Evolutionary conservation across 2,329 filamentous ascomycete species (phyloP).

Genomic region (Cladosporium phlei): DNA sequence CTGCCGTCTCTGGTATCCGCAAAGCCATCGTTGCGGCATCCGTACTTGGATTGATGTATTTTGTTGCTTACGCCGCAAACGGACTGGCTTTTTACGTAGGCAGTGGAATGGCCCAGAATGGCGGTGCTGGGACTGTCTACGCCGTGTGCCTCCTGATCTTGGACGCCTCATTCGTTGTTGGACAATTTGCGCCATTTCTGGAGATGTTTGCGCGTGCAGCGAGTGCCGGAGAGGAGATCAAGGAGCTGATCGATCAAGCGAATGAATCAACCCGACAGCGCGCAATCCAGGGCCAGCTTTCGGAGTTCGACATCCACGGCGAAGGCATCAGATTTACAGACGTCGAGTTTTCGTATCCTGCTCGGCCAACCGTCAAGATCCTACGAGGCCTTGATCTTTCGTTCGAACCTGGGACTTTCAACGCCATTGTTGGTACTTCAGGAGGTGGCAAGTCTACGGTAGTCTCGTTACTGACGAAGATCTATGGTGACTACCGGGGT

Average conservation of each 20-base stretch:
- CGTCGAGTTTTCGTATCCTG: slow-evolving; percentile 43
- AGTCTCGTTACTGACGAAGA: slow-evolving; percentile 38
- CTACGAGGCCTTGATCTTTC: slow-evolving; percentile 35
- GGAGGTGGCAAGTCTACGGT: slow-evolving; percentile 44
- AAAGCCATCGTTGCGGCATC: slow-evolving; percentile 39
- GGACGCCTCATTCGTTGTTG: slow-evolving; percentile 60
- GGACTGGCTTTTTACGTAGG: slow-evolving; percentile 45
- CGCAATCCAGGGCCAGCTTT: slow-evolving; percentile 17
- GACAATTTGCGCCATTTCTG: slow-evolving; percentile 59
- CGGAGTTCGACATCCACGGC: slow-evolving; percentile 18
- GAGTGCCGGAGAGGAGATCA: slow-evolving; percentile 45
- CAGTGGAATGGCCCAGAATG: slow-evolving; percentile 27
- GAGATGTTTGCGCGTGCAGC: slow-evolving; percentile 53
- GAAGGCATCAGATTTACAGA: slow-evolving; percentile 33
- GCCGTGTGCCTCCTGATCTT: slow-evolving; percentile 62
- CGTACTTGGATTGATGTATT: slow-evolving; percentile 42
- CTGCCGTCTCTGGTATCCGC: slow-evolving; percentile 35
- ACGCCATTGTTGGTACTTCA: slow-evolving; percentile 43
- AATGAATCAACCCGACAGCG: slow-evolving; percentile 19
- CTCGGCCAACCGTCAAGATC: slow-evolving; percentile 38
- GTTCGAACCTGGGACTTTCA: slow-evolving; percentile 38
- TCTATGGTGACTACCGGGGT: slow-evolving; percentile 40
- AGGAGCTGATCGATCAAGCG: slow-evolving; percentile 39
- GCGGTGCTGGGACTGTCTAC: slow-evolving; percentile 51
- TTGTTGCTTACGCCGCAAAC: slow-evolving; percentile 43